Evolutionary conservation across 768 basidiomycete genomes (phyloP).

Genomic region (Saitozyma sp.): DNA sequence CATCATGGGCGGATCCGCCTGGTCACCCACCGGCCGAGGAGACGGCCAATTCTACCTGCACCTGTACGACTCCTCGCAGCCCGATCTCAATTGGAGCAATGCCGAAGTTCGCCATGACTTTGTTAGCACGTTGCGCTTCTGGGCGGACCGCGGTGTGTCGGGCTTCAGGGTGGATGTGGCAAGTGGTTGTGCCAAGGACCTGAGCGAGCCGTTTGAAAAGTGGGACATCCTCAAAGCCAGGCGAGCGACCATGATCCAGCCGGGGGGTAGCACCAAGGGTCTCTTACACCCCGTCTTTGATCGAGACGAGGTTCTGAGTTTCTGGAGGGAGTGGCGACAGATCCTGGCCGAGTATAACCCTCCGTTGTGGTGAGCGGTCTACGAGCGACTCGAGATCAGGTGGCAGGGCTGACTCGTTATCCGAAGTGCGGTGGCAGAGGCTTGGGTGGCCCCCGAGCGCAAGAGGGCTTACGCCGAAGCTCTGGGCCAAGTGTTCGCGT

Average conservation of each 20-base stretch:
- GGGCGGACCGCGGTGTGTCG: constrained; percentile 3
- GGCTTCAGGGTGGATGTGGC: constrained; percentile 11
- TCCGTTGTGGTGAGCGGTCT: background rate
- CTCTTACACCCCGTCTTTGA: constrained; percentile 1
- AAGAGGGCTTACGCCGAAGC: background rate
- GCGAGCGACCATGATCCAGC: background rate
- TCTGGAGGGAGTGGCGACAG: constrained; percentile 4
- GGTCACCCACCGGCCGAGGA: constrained; percentile 15
- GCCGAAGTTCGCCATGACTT: constrained; percentile 14
- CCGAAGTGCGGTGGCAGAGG: background rate
- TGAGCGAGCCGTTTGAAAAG: background rate
- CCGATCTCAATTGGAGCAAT: constrained; percentile 30
- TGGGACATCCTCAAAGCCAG: background rate
- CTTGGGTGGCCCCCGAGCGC: background rate
- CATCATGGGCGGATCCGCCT: constrained; percentile 24
- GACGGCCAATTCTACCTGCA: constrained; percentile 20
- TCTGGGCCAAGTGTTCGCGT: constrained; percentile 7
- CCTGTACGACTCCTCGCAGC: constrained; percentile 27
- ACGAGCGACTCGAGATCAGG: background rate
- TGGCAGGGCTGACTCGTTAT: no score
- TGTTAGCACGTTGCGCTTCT: constrained; percentile 1
- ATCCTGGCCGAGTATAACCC: constrained; percentile 4
- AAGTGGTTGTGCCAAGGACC: background rate
- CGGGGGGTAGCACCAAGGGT: no score
- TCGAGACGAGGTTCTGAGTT: constrained; percentile 1